phyloP scores from a whole-genome alignment of 129 eudicot genomes.

The Pseudognaphalium luteoalbum region DNA sequence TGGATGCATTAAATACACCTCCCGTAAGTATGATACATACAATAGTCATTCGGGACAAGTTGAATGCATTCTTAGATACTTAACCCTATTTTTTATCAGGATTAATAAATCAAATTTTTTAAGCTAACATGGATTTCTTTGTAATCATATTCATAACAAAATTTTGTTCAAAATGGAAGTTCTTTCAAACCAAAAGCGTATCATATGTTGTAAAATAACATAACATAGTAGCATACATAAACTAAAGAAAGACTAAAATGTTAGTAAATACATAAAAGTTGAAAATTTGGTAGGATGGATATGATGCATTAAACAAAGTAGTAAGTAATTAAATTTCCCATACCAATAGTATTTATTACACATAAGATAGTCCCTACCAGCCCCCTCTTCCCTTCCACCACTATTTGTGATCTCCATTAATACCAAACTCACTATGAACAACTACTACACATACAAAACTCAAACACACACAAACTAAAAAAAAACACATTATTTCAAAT shows the following conservation, averaged over 20 bases:
- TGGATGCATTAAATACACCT: no score
- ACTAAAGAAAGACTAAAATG: not conserved
- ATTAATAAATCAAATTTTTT: no score
- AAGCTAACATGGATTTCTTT: not conserved
- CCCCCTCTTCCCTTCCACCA: conserved; percentile 71
- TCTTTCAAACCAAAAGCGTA: no score
- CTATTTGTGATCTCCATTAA: conserved; percentile 40
- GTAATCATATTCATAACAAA: not conserved
- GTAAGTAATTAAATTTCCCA: conserved; percentile 33
- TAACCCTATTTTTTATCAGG: no score
- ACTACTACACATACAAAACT: conserved; percentile 13
- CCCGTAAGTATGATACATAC: no score
- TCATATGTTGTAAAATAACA: no score
- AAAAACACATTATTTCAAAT: conserved; percentile 14
- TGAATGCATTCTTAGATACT: no score
- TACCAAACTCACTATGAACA: conserved; percentile 26
- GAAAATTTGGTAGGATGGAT: conserved; percentile 1
- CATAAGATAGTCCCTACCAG: conserved; percentile 54
- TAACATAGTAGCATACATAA: no score
- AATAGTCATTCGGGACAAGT: no score
- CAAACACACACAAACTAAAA: not conserved
- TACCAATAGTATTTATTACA: conserved; percentile 47
- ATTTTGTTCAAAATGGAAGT: no score
- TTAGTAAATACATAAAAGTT: not conserved
- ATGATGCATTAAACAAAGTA: conserved; percentile 35